Conservation (phyloP, 2,329 filamentous ascomycete species). For the Gaeumannomyces tritici region DNA sequence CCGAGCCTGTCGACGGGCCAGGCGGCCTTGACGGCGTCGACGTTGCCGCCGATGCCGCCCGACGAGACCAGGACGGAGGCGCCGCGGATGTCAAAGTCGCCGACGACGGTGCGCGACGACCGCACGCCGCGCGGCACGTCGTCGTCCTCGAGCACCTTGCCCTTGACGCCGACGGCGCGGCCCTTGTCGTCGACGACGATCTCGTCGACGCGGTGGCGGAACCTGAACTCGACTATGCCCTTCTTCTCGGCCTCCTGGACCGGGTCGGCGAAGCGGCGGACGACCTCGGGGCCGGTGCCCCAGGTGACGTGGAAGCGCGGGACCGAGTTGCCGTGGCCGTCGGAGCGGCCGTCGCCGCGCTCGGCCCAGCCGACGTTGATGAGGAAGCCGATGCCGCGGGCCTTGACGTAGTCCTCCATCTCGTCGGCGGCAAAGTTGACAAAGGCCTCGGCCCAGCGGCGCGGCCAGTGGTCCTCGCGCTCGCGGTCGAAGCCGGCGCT, state of each 20-base stretch:
- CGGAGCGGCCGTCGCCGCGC: slow-evolving; percentile 43
- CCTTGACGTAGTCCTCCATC: slow-evolving; percentile 48
- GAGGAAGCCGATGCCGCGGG: slow-evolving; percentile 40
- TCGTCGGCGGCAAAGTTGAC: slow-evolving; percentile 51
- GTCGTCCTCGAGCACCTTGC: slow-evolving; percentile 41
- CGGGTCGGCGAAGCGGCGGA: slow-evolving; percentile 47
- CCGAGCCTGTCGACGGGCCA: slow-evolving; percentile 51
- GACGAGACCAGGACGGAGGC: slow-evolving; percentile 44
- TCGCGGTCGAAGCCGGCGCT: slow-evolving; percentile 49
- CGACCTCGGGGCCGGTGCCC: slow-evolving; percentile 52
- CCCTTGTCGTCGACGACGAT: slow-evolving; percentile 43
- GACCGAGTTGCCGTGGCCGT: slow-evolving; percentile 53
- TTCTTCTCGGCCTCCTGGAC: slow-evolving; percentile 40
- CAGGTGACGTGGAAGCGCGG: slow-evolving; percentile 54
- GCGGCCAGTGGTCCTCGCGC: slow-evolving; percentile 45
- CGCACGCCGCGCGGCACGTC: slow-evolving; percentile 40
- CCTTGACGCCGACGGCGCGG: slow-evolving; percentile 41
- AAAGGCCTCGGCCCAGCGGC: slow-evolving; percentile 53
- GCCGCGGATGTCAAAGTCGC: slow-evolving; percentile 42
- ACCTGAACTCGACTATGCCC: slow-evolving; percentile 44
- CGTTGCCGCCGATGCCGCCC: slow-evolving; percentile 51
- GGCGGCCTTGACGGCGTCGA: slow-evolving; percentile 47
- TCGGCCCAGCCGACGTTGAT: slow-evolving; percentile 52
- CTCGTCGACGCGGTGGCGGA: slow-evolving; percentile 47
- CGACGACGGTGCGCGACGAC: slow-evolving; percentile 36